These are phyloP conservation scores for Pycnococcus provasolii DNA, from an alignment of 139 green algal species.

Conservation along the genomic window DNA sequence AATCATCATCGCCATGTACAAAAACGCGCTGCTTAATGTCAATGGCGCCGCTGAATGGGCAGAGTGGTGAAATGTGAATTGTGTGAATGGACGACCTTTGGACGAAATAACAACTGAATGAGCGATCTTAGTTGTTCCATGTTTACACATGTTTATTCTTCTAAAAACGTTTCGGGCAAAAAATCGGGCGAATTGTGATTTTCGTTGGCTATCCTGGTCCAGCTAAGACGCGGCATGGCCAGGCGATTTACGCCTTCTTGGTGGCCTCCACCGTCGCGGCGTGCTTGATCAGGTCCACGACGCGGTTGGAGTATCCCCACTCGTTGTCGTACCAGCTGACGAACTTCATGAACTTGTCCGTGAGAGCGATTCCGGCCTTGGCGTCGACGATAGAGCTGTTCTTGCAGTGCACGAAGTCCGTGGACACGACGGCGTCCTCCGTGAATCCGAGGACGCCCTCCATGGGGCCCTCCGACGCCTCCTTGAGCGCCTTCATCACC, in stretches of 20 bases:
- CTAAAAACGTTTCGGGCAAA: neutral
- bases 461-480: slow-evolving; percentile 41
- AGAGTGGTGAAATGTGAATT: too few relatives aligned
- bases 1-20: too few relatives aligned
- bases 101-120: too few relatives aligned
- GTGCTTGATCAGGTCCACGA: slow-evolving; percentile 55
- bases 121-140: too few relatives aligned
- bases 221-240: neutral
- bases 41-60: too few relatives aligned
- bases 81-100: too few relatives aligned
- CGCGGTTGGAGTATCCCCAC: slow-evolving; percentile 53
- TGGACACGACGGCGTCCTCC: slow-evolving; percentile 76
- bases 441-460: slow-evolving; percentile 87
- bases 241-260: slow-evolving; percentile 5
- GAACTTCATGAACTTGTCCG: slow-evolving; percentile 83
- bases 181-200: neutral
- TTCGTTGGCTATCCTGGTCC: neutral
- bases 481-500: slow-evolving; percentile 77
- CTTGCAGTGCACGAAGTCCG: slow-evolving; percentile 77
- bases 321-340: slow-evolving; percentile 97
- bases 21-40: too few relatives aligned
- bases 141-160: too few relatives aligned
- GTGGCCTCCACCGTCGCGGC: slow-evolving; percentile 41
- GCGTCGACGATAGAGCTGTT: slow-evolving; percentile 45
- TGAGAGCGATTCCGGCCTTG: slow-evolving; percentile 80